phyloP scores from a whole-genome alignment of 352 stramenopile genomes.

The Phytopythium chamaehyphon region DNA sequence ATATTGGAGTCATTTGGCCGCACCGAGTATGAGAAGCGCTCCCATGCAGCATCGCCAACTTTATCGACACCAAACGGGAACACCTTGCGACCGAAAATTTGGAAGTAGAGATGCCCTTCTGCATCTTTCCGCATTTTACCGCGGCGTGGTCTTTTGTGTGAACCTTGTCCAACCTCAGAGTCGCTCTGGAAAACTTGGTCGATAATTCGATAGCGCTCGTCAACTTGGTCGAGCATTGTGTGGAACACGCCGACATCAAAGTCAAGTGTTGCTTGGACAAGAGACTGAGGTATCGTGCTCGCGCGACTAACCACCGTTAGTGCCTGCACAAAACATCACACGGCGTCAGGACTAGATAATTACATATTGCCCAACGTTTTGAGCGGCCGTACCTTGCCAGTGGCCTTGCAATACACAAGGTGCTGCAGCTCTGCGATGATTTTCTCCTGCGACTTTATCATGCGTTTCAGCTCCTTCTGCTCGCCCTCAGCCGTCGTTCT shows the following conservation, averaged over 20 bases:
- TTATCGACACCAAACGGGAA: constrained; percentile 7
- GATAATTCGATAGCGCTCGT: not conserved
- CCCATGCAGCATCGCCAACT: constrained; percentile 1
- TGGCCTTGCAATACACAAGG: constrained; percentile 2
- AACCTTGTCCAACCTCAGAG: not conserved
- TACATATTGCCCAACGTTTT: not conserved
- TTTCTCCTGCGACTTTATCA: constrained; percentile 5
- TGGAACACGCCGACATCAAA: not conserved
- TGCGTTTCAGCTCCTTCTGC: constrained; percentile 6
- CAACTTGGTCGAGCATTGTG: not conserved
- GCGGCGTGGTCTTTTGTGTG: not conserved
- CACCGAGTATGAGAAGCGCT: constrained; percentile 7
- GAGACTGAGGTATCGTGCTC: not conserved
- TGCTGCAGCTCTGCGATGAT: constrained; percentile 9
- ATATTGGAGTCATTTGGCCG: constrained; percentile 5
- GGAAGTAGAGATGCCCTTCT: constrained; percentile 2
- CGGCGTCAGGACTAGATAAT: not conserved
- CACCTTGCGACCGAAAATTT: constrained; percentile 8
- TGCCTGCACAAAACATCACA: not conserved
- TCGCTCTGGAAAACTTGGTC: constrained; percentile 1
- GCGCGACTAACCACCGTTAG: not conserved
- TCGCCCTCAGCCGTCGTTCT: constrained; percentile 9
- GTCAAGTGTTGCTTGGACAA: not conserved
- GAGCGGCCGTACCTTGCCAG: constrained; percentile 1
- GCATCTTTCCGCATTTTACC: not conserved